Percentiles rank a stretch among this genome's conserved stretches.
phyloP scores from a whole-genome alignment of 2,329 filamentous ascomycete species.

The Fusarium nurragi region DNA sequence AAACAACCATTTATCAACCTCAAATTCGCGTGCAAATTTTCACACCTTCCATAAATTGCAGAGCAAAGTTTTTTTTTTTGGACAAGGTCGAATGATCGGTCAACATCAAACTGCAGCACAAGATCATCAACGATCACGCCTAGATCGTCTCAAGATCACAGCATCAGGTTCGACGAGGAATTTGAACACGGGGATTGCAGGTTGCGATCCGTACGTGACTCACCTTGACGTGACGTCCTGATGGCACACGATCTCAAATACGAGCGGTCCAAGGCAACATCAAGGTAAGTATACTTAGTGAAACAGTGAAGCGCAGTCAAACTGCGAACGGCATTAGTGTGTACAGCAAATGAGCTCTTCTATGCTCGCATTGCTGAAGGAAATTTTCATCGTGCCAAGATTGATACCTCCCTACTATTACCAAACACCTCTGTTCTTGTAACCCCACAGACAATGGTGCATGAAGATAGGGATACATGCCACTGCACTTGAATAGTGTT shows the following conservation, averaged over 20 bases:
- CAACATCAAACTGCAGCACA: not conserved
- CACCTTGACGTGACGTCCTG: constrained; percentile 1
- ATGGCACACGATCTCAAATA: constrained; percentile 28
- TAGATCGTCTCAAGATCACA: constrained; percentile 6
- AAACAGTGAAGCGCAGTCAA: constrained; percentile 34
- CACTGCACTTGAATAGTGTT: not conserved
- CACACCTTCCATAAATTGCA: constrained; percentile 7
- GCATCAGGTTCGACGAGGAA: not conserved
- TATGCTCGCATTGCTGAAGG: constrained; percentile 66
- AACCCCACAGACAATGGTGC: constrained; percentile 58
- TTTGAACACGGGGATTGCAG: constrained; percentile 4
- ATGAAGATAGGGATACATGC: constrained; percentile 62
- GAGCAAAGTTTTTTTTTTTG: not conserved
- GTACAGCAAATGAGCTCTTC: constrained; percentile 65
- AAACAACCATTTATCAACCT: constrained; percentile 14
- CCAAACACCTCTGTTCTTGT: constrained; percentile 62
- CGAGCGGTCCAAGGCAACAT: constrained; percentile 12
- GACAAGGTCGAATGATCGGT: not conserved
- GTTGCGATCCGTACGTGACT: constrained; percentile 4
- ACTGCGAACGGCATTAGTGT: constrained; percentile 63
- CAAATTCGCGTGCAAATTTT: constrained; percentile 28
- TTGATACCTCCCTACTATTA: constrained; percentile 61
- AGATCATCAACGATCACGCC: not conserved
- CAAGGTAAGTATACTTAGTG: constrained; percentile 27
- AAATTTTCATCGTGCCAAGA: constrained; percentile 65